A percentile compares a stretch with the other conserved stretches of the same genome.
Conservation (phyloP, 225 moss, liverwort and hornwort species). For the Pseudisothecium myosuroides region DNA sequence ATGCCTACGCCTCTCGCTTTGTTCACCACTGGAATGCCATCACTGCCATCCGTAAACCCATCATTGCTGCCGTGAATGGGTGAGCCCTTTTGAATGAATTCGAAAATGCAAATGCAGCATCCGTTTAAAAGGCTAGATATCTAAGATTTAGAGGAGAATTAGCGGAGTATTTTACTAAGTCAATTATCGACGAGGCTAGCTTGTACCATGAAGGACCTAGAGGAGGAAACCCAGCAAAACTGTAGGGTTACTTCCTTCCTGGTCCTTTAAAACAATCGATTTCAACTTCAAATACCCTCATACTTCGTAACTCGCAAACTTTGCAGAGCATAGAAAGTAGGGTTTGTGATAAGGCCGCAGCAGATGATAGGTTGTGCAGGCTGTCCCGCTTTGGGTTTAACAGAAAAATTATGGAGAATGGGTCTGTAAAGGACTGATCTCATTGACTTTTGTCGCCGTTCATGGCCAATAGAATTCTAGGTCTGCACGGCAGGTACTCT, state of each 20-base stretch:
- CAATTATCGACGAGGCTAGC: not conserved
- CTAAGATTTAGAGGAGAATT: not conserved
- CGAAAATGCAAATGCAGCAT: not conserved
- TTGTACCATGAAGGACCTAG: not conserved
- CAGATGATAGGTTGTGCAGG: not conserved
- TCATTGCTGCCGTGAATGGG: constrained; percentile 87
- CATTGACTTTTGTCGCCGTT: not conserved
- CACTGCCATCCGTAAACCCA: constrained; percentile 52
- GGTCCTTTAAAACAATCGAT: not conserved
- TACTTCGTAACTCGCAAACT: not conserved
- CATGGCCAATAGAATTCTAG: not conserved
- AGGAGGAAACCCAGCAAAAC: not conserved
- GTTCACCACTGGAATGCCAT: constrained; percentile 60
- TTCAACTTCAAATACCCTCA: not conserved
- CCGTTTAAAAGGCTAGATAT: not conserved
- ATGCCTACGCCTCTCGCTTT: constrained; percentile 53
- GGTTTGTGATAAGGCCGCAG: not conserved
- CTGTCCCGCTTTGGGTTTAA: not conserved
- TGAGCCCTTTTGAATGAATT: not conserved
- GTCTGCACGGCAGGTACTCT: not conserved
- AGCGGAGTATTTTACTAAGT: not conserved
- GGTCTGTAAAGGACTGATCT: not conserved
- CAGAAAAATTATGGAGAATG: not conserved
- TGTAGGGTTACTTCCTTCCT: not conserved
- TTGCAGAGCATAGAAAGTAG: not conserved